These are phyloP conservation scores for Stellera chamaejasme DNA, from an alignment of 345 rosid genomes.

Conservation along the genomic window DNA sequence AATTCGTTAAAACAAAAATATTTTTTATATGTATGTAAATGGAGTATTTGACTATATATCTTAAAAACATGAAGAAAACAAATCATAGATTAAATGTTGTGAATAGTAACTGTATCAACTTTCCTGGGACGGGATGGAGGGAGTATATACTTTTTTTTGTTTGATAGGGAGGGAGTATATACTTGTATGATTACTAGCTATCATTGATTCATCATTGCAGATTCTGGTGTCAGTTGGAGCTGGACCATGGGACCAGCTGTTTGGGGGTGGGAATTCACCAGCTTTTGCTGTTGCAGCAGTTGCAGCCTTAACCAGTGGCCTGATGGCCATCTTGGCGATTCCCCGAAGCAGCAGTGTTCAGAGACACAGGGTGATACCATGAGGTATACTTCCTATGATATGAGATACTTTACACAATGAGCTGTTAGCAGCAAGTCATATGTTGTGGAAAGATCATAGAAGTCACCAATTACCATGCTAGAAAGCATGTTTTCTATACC, in stretches of 20 bases:
- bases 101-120: too few relatives aligned
- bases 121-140: not conserved
- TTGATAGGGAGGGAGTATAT: not conserved
- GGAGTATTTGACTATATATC: too few relatives aligned
- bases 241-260: slow-evolving; percentile 82
- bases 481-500: not conserved
- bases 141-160: not conserved
- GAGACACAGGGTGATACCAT: slow-evolving; percentile 46
- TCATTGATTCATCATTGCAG: slow-evolving; percentile 21
- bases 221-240: slow-evolving; percentile 71
- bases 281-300: slow-evolving; percentile 72
- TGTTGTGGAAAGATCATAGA: slow-evolving; percentile 16
- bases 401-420: slow-evolving; percentile 10
- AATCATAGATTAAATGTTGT: too few relatives aligned
- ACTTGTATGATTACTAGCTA: not conserved
- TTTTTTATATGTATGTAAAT: too few relatives aligned
- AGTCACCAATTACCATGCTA: slow-evolving; percentile 8
- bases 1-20: too few relatives aligned
- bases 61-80: too few relatives aligned
- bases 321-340: slow-evolving; percentile 75
- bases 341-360: slow-evolving; percentile 64
- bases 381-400: slow-evolving; percentile 30
- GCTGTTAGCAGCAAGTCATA: slow-evolving; percentile 19
- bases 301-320: slow-evolving; percentile 59
- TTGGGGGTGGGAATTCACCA: slow-evolving; percentile 78